Base-by-base conservation (phyloP, 2,329 filamentous ascomycete genomes). In the Colletotrichum theobromicola region DNA sequence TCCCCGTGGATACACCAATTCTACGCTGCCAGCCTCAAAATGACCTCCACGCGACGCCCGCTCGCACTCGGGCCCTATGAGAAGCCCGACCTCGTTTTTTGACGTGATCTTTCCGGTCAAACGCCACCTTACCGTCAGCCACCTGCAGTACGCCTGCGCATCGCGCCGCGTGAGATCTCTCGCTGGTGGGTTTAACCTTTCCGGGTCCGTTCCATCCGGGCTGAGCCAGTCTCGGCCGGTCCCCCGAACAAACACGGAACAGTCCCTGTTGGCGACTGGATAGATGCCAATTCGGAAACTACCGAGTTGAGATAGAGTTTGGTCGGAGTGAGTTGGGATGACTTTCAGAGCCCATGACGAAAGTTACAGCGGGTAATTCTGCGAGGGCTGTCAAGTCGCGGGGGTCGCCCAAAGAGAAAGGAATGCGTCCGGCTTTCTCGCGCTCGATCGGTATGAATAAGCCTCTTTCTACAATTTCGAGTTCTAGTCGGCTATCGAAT, bases 91-190 rank as follows among this genome's bases (percentile, higher is more conserved):
- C 16, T 70, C 18, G 18, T 70, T 34, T 4, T 21, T 8, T 7
- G 15, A 3, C 2, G 34, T 12, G 3, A 70, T 60, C 16, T 24
- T 58, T 6, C 67, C 46, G 6, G 10, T 69, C 6, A 1, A 2
- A 13, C 58, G 66, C 66, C 70, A 73, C 3, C 21, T 46, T 1
- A 9, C 15, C 7, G 70, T 73, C 7, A 73, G 32, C 70, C 70
- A 73, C 15, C 16, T 15, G 21, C 70, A 73, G 35, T 73, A 73
- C 7, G 26, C 70, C 28, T 46, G 30, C 7, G 70, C 58, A 9
- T 70, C 58, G 15, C 58, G 34, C 70, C 70, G 70, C 8, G 70
- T 73, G 18, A 70, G 46, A n/a, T 70, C 70, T 5, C 66, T 73
- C 4, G 66, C 70, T n/a, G 70, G 70, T 12, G 66, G 28, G 18